Evolutionary conservation across 768 basidiomycete species (phyloP), one percentile per base, ranked within the genome.

Genomic region (Strobilomyces dryophilus): DNA sequence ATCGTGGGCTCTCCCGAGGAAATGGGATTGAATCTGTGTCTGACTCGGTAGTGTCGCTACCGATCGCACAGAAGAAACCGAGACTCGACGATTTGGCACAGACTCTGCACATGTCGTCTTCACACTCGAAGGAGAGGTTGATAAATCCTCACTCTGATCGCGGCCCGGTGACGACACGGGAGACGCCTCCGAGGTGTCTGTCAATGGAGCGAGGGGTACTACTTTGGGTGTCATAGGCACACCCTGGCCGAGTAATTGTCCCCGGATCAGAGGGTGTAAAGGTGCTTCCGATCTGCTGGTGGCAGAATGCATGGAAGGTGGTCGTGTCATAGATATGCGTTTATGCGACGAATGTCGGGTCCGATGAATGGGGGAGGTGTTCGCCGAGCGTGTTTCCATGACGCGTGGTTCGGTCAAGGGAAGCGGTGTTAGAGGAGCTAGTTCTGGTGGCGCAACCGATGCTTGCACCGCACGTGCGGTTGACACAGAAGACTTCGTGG

Each of bases 231-330:
- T 53, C 52, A 66, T 63, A 2, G 65, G 56, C 24, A 64, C 47
- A 39, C 67, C 67, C 41, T 71, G 76, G 7, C 84, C 82, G 53
- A 79, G 81, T 0, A 87, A 87, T 56, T 83, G 77, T 9, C 86
- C 87, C 51, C 88, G 83, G 57, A 90, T 89, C 47, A 90, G 76
- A 8, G 87, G 89, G 63, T 90, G 84, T 46, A 86, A 57, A 7
- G 62, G 71, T 1, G 53, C 56, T 24, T 77, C 72, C 3, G 70
- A 64, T 53, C 60, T 62, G 43, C 71, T 71, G 36, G 71, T 64
- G n/a, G 77, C 65, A 15, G 86, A 87, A 61, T 85, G 80, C 31
- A 70, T 79, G 5, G 87, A 88, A 10, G 84, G 76, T 8, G 86
- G 84, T 17, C 87, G 80, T 7, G 82, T 78, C 55, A 70, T 61